Percentiles rank a stretch among this genome's conserved stretches.
These are phyloP conservation scores for Angophora floribunda DNA, from an alignment of 345 rosid species.

Conservation along the genomic window DNA sequence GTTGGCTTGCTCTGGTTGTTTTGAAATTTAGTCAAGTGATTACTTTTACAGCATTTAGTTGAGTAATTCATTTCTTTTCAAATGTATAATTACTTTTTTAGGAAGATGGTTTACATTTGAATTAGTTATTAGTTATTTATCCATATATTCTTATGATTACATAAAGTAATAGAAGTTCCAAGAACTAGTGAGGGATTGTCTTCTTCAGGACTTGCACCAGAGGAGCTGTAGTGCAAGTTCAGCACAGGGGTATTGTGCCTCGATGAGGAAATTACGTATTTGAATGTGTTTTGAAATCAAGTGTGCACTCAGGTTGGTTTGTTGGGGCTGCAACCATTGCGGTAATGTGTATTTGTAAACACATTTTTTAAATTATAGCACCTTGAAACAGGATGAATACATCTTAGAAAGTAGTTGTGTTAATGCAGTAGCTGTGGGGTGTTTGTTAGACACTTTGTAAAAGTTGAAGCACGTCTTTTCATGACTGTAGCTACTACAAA, in stretches of 20 bases:
- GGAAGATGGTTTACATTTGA: background rate
- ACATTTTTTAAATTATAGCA: background rate
- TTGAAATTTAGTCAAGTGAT: background rate
- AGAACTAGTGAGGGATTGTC: background rate
- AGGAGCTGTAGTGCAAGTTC: background rate
- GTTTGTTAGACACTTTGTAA: background rate
- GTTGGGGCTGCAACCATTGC: background rate
- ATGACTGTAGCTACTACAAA: background rate
- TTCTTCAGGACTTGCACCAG: background rate
- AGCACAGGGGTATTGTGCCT: background rate
- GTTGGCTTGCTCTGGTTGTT: background rate
- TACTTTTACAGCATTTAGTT: background rate
- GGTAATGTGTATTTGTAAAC: background rate
- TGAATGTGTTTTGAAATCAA: background rate
- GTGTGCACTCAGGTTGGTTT: background rate
- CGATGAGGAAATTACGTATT: background rate
- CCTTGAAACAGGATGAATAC: background rate
- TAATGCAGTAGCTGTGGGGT: background rate
- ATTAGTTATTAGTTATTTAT: background rate
- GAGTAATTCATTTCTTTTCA: background rate
- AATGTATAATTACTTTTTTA: background rate
- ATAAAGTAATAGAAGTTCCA: background rate
- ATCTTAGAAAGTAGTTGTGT: background rate
- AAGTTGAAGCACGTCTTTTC: background rate
- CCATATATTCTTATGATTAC: background rate